Evolutionary conservation across 805 yeast species (phyloP), one percentile per base, ranked within the genome.

Genomic region (Nakazawaea molendinolei): DNA sequence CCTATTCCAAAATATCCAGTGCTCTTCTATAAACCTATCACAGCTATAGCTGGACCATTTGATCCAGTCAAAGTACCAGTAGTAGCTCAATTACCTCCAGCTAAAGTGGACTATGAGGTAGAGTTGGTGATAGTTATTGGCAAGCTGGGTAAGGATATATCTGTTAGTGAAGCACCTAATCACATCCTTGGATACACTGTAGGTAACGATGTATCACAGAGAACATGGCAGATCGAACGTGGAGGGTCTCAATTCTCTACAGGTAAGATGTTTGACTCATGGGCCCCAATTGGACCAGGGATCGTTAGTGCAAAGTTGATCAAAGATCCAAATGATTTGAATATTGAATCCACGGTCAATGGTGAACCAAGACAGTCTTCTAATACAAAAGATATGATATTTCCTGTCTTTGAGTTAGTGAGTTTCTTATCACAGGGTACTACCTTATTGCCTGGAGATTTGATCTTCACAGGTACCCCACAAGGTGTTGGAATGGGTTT

Each of bases 211-310:
- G 70, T 74, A 8, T 69, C 76, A 9, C 75, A 71, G 45, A 57
- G 79, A 38, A 64, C 63, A n/a, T 72, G 78, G 79, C 79, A 74
- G 47, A 56, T 62, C 32, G 60, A 65, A 33, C 56, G 67, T 24
- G 75, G 76, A 23, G 75, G 76, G 3, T 60, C 74, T 14, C 79
- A 74, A 44, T 74, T 72, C 63, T 54, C 63, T 25, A 51, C 65
- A 8, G 73, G 75, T 8, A 74, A 74, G 52, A 64, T 65, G 65
- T 71, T 67, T 44, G 79, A 74, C 40, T 66, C 67, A 4, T 73
- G 69, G 67, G 75, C 77, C 2, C 79, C 79, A 16, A 48, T 73
- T 36, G 79, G 79, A 3, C 79, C 79, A 5, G 69, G 67, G 6
- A 57, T 74, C 31, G 73, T 69, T 3, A 53, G 69, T 2, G 38